Percentiles rank a stretch among this genome's conserved stretches.
Evolutionary conservation across 768 basidiomycete species (phyloP).

Genomic region (Galerina sulciceps): DNA sequence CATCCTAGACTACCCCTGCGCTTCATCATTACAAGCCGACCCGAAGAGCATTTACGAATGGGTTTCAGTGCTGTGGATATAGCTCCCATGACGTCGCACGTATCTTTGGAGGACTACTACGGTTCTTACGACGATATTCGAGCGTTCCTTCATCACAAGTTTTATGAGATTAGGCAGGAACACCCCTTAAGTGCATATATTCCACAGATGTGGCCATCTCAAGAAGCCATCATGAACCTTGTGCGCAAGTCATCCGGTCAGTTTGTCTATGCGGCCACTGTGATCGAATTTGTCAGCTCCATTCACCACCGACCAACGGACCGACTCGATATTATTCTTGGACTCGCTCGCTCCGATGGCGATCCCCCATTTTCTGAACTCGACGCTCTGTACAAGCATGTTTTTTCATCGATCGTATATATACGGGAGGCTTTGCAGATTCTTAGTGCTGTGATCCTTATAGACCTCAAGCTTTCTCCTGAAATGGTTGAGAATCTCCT

Average conservation of each 20-base stretch:
- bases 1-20: background rate
- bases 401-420: conserved; percentile 3
- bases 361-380: conserved; percentile 10
- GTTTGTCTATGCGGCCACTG: conserved; percentile 18
- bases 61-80: background rate
- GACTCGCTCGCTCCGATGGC: background rate
- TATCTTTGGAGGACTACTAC: conserved; percentile 13
- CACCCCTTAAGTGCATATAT: conserved; percentile 8
- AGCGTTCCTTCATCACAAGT: conserved; percentile 2
- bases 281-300: conserved; percentile 12
- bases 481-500: conserved; percentile 1
- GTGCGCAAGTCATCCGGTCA: conserved; percentile 17
- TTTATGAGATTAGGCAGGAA: conserved; percentile 6
- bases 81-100: background rate
- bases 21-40: conserved; percentile 17
- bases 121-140: conserved; percentile 14
- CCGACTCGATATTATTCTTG: conserved; percentile 8
- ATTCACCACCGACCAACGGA: conserved; percentile 7
- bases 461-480: conserved; percentile 3
- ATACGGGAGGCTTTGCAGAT: conserved; percentile 1
- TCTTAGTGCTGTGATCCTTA: conserved; percentile 4
- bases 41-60: conserved; percentile 11
- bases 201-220: conserved; percentile 10
- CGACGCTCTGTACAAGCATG: conserved; percentile 6
- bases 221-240: conserved; percentile 1